phyloP scores from a whole-genome alignment of 352 stramenopile genomes.

The Phytophthora pseudosyringae region DNA sequence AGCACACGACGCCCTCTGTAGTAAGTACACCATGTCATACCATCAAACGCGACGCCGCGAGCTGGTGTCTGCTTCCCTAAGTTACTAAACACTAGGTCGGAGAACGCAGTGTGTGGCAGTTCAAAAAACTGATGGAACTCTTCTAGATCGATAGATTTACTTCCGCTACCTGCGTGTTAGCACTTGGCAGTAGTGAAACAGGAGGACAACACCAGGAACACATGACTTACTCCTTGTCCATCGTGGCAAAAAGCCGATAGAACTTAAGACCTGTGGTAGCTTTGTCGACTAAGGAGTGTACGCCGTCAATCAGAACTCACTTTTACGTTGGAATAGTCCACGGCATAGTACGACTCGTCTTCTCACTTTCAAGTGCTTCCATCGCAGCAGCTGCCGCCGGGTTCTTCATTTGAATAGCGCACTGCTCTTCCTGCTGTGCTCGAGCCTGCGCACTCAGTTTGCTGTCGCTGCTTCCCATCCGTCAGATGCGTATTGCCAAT shows the following conservation, averaged over 20 bases:
- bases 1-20: neutral
- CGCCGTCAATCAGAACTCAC: neutral
- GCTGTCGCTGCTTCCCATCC: conserved; percentile 54
- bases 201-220: neutral
- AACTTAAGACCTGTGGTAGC: conserved; percentile 43
- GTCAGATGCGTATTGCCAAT: neutral
- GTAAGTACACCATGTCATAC: conserved; percentile 1
- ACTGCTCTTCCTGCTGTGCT: conserved; percentile 39
- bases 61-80: conserved; percentile 51
- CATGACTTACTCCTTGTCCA: conserved; percentile 51
- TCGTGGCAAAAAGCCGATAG: conserved; percentile 52
- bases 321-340: no score
- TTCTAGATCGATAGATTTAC: conserved; percentile 61
- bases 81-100: conserved; percentile 62
- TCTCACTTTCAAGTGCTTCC: conserved; percentile 42
- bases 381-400: conserved; percentile 40
- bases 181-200: neutral
- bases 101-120: conserved; percentile 47
- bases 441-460: conserved; percentile 38
- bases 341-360: neutral
- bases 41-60: conserved; percentile 54
- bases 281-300: conserved; percentile 43
- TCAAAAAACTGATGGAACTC: conserved; percentile 56
- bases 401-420: conserved; percentile 48
- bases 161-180: conserved; percentile 31